Evolutionary conservation across 2,329 filamentous ascomycete species (phyloP), one percentile per base, ranked within the genome.

Genomic region (Mollisiaceae sp.): DNA sequence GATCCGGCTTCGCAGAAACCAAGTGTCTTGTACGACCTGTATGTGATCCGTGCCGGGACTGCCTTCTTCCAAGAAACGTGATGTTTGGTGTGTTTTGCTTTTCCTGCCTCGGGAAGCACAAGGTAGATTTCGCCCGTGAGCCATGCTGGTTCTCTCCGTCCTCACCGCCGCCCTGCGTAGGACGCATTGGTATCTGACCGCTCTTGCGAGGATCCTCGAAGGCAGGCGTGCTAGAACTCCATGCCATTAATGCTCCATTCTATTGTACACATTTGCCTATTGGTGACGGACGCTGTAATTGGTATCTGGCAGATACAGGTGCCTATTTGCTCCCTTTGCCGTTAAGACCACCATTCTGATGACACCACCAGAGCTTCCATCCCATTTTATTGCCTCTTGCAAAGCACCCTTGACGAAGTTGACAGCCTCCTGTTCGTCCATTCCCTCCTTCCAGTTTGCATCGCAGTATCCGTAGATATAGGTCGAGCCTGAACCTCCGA

Each of bases 381-480:
- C 95, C 95, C 95, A 99, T 82, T 97, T 97, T 86, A 99, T 98
- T 18, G 95, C 95, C 84, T 99, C 94, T 75, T 88, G 84, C 77
- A 99, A 83, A 38, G 95, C 90, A 57, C 89, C 91, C 83, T 97
- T 97, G 78, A 99, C 95, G 75, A 99, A 99, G 47, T 89, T 81
- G 70, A 99, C 89, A 0, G 95, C 95, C 68, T 97, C 94, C 63
- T 88, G 85, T 83, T 98, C 93, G 61, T 91, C 92, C 94, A 99
- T 98, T 71, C 88, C 88, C 81, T 98, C 95, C 78, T 85, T 89
- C 95, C 95, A 99, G 84, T 99, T 88, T 65, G 93, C 90, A 78
- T 99, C 94, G 78, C 94, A 98, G 85, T 97, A 98, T 74, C 95
- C 95, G 84, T 98, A 99, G 80, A 99, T 99, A 84, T 99, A 99